Base-by-base conservation (phyloP, 2,329 filamentous ascomycete genomes). In the Cadophora sp. region DNA sequence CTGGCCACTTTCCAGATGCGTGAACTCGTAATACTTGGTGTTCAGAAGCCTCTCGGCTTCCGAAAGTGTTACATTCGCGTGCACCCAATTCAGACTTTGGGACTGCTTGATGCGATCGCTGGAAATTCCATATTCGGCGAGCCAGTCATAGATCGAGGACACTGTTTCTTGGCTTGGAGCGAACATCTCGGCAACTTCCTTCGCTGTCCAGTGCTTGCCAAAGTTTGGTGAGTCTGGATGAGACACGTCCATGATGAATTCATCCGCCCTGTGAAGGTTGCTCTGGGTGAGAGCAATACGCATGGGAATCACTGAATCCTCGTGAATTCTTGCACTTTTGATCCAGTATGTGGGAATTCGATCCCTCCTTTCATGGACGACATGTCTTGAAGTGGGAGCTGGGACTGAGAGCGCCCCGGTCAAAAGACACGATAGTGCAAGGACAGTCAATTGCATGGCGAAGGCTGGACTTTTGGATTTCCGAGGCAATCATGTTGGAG, bases 31-130 rank as follows among this genome's bases (percentile, higher is more conserved):
- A 73, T 86, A 86, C 56, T 81, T 79, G 3, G 84, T 85, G 62
- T 84, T 77, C 48, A 89, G 81, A 7, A 89, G 82, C 46, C 79
- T 78, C 74, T 89, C 86, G 1, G 83, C 82, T 65, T 80, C 78
- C 14, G 70, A 67, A n/a, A 77, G 73, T 29, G 74, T 77, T 14
- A 76, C 74, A 65, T 81, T 76, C 56, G 79, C 73, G 68, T 73
- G 68, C n/a, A 76, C 50, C 75, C 75, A 76, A 27, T 64, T 75
- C 8, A 65, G 65, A 59, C 72, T 68, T 40, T 74, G 68, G 1
- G 86, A 85, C 51, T 86, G 80, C 31, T 78, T 78, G 55, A 88
- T 80, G 2, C 85, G 80, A 4, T 80, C 79, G 1, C 76, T 75
- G 12, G 79, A 73, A 50, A 89, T 85, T 11, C 87, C 87, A 58